Evolutionary conservation across 139 green algal species (phyloP), one percentile per base, ranked within the genome.

Genomic region (Micractinium sp.): DNA sequence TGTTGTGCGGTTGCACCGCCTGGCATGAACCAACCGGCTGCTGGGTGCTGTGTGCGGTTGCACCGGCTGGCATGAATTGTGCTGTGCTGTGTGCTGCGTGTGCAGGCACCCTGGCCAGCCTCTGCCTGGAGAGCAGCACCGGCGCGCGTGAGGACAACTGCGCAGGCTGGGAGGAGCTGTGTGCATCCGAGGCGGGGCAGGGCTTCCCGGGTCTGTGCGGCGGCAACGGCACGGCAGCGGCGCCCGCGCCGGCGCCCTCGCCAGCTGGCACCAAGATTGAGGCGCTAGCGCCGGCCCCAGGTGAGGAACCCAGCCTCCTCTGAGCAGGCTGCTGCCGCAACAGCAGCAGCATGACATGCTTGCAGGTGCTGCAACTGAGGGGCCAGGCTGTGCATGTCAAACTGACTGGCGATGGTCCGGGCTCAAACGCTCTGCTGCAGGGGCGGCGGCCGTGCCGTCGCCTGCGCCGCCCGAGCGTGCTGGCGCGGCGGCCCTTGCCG

Each of bases 81-180:
- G n/a, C 23, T 31, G 27, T 75, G 67, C n/a, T 27, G 31, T 27
- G n/a, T 53, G 74, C 16, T 13, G 19, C 33, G n/a, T 53, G 13
- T 81, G 85, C 85, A 88, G 85, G 85, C 85, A 88, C 85, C 31
- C 71, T 88, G 41, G 80, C 85, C 0, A n/a, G 39, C 19, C 39
- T 88, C 3, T 88, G 85, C 71, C 22, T 82, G 71, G 41, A 25
- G n/a, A 22, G 61, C 36, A 87, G 66, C 66, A 25, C 29, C 14
- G 53, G 35, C 38, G 33, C 29, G 0, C 33, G n/a, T 14, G 35
- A 41, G 2, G 33, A 66, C 38, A 63, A 25, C 31, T 88, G 85
- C 71, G 74, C 63, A 29, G 29, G 4, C 31, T 88, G 85, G 85
- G 74, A 29, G 0, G 71, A 33, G 25, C 33, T 88, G 9, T 88